Evolutionary conservation across 2,329 filamentous ascomycete species (phyloP).

Genomic region (Xylariaceae sp.): DNA sequence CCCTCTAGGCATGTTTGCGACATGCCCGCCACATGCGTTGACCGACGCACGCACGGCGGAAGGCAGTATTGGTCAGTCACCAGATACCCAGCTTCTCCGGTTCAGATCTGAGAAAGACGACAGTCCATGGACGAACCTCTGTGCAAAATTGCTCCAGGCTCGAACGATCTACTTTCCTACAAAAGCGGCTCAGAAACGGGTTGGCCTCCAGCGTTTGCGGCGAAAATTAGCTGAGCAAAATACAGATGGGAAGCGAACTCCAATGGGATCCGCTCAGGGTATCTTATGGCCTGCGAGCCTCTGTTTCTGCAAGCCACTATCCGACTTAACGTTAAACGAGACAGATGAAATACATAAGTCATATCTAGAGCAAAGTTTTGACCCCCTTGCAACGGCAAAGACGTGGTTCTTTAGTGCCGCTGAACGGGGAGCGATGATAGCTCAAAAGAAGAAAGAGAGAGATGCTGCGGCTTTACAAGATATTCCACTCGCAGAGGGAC

Average conservation of each 20-base stretch:
- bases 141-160: constrained; percentile 48
- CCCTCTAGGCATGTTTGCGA: constrained; percentile 49
- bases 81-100: constrained; percentile 48
- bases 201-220: constrained; percentile 47
- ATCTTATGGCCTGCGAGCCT: constrained; percentile 53
- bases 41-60: constrained; percentile 35
- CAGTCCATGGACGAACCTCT: constrained; percentile 48
- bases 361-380: constrained; percentile 42
- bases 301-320: constrained; percentile 48
- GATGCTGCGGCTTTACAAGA: constrained; percentile 42
- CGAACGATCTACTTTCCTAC: constrained; percentile 45
- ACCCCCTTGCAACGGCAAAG: constrained; percentile 47
- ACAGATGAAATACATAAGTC: constrained; percentile 39
- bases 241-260: constrained; percentile 40
- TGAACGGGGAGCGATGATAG: constrained; percentile 46
- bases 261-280: constrained; percentile 36
- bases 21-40: constrained; percentile 38
- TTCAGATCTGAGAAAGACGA: constrained; percentile 40
- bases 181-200: constrained; percentile 44
- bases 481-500: constrained; percentile 40
- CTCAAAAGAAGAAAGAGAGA: constrained; percentile 50
- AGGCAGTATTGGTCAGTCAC: constrained; percentile 45
- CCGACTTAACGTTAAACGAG: constrained; percentile 40
- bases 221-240: constrained; percentile 42
- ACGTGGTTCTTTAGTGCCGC: constrained; percentile 44